phyloP scores from a whole-genome alignment of 371 early-diverging fungal species.

The Mortierella sp. region DNA sequence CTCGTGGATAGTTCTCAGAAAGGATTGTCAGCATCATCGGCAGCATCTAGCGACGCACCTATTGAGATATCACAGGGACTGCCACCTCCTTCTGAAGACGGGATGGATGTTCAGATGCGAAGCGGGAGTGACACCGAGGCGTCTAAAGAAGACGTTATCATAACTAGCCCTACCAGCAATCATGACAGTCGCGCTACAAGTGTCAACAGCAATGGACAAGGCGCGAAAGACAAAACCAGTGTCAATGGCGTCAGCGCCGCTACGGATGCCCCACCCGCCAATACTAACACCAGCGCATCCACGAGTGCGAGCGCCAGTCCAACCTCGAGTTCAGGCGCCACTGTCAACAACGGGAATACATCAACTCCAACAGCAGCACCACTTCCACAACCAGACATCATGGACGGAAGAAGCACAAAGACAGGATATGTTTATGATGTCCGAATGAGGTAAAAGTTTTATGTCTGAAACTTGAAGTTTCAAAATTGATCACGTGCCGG shows the following conservation, averaged over 20 bases:
- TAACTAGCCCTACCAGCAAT: no score
- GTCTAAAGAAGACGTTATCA: no score
- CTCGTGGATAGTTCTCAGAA: no score
- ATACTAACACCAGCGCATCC: no score
- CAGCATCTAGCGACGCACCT: no score
- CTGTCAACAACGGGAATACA: background rate
- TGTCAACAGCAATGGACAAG: background rate
- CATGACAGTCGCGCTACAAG: background rate
- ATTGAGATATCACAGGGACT: no score
- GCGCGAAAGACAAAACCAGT: background rate
- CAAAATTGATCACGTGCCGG: no score
- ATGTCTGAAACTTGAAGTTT: no score
- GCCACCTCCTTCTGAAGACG: no score
- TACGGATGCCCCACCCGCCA: no score
- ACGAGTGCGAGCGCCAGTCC: background rate
- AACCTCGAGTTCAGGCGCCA: background rate
- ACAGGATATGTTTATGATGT: constrained; percentile 76
- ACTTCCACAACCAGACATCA: constrained; percentile 26
- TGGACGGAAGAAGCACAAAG: constrained; percentile 45
- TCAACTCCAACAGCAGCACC: constrained; percentile 3
- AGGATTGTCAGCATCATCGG: no score
- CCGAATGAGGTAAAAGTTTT: constrained; percentile 62
- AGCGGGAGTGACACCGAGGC: background rate
- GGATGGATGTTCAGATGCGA: background rate
- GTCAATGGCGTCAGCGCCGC: background rate